phyloP scores from a whole-genome alignment of 495 filamentous ascomycete genomes.

The Astrothelium macrocarpum region DNA sequence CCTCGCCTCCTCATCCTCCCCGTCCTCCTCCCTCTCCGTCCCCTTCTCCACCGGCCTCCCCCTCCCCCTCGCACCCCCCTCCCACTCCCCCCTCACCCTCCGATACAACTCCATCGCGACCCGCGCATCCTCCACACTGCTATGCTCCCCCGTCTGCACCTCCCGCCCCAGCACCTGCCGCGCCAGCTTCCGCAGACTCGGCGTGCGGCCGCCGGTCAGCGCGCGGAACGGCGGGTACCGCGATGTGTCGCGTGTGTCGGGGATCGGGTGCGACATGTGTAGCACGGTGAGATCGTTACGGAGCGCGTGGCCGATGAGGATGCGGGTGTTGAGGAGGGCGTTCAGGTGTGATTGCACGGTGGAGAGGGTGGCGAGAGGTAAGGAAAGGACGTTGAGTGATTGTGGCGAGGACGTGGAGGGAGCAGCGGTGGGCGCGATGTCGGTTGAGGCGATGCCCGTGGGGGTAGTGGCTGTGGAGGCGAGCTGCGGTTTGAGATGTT shows the following conservation, averaged over 20 bases:
- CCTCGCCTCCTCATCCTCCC: constrained; percentile 8
- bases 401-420: constrained; percentile 73
- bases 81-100: constrained; percentile 70
- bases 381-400: neutral
- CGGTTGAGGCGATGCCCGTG: constrained; percentile 70
- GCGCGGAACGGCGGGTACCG: constrained; percentile 62
- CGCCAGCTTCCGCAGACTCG: constrained; percentile 64
- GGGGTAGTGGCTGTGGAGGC: constrained; percentile 69
- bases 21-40: constrained; percentile 19
- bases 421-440: constrained; percentile 67
- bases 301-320: constrained; percentile 85
- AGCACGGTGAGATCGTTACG: constrained; percentile 75
- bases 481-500: constrained; percentile 46
- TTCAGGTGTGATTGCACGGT: constrained; percentile 66
- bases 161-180: constrained; percentile 69
- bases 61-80: constrained; percentile 56
- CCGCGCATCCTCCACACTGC: constrained; percentile 77
- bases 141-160: constrained; percentile 70
- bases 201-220: constrained; percentile 67
- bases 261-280: constrained; percentile 61
- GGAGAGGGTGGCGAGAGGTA: constrained; percentile 41
- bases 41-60: constrained; percentile 35
- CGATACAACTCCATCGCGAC: constrained; percentile 82
- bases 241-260: constrained; percentile 76
- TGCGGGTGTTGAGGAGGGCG: constrained; percentile 57